Percentiles rank a stretch among this genome's conserved stretches.
Conservation (phyloP, 768 basidiomycete genomes). For the Auriscalpium orientale region DNA sequence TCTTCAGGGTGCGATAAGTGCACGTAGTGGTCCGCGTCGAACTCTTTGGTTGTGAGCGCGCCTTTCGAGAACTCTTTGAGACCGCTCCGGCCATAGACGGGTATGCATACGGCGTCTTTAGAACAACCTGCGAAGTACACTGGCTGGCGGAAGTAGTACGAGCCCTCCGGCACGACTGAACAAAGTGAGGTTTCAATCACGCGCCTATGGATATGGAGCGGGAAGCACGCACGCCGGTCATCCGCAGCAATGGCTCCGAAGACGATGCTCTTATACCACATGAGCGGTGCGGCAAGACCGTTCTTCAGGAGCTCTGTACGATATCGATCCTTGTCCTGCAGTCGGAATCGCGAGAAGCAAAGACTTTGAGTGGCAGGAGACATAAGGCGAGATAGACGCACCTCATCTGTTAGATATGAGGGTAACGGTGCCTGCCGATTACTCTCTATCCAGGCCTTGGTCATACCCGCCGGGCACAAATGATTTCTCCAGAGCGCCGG, state of each 20-base stretch:
- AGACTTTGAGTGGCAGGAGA: not conserved
- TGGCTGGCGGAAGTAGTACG: constrained; percentile 33
- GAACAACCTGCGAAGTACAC: constrained; percentile 58
- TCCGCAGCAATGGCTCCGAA: constrained; percentile 22
- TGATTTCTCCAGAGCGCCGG: constrained; percentile 25
- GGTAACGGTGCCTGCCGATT: constrained; percentile 12
- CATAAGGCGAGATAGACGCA: constrained; percentile 4
- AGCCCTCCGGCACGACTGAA: not conserved
- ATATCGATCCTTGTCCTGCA: constrained; percentile 24
- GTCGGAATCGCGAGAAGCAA: not conserved
- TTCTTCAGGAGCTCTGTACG: constrained; percentile 21
- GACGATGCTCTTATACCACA: constrained; percentile 30
- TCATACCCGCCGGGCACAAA: constrained; percentile 27
- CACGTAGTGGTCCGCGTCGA: constrained; percentile 6
- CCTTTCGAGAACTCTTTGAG: not conserved
- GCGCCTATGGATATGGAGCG: not conserved
- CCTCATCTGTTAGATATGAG: constrained; percentile 28
- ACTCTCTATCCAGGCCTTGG: constrained; percentile 22
- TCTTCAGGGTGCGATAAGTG: constrained; percentile 2
- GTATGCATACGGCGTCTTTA: constrained; percentile 35
- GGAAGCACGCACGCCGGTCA: constrained; percentile 20
- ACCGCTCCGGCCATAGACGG: not conserved
- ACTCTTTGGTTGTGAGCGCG: not conserved
- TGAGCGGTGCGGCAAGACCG: constrained; percentile 28
- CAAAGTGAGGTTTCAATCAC: not conserved